Evolutionary conservation across 306 rosid genomes (phyloP).

Genomic region (Amphicarpaea edgeworthii): DNA sequence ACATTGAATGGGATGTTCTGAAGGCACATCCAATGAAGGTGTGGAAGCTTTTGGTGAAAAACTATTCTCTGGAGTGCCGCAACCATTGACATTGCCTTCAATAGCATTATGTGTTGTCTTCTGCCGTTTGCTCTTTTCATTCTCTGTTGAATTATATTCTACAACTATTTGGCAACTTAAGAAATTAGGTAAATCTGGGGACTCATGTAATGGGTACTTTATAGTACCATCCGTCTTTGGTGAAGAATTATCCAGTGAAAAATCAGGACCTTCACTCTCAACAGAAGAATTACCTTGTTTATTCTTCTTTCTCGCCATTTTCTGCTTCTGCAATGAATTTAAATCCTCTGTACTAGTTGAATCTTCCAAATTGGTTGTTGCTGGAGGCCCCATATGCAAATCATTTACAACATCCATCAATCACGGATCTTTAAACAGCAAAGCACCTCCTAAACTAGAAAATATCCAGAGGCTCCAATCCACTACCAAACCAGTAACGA

Average conservation of each 20-base stretch:
- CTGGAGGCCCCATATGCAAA: slow-evolving; percentile 7
- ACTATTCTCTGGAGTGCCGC: slow-evolving; percentile 34
- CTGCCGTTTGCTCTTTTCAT: slow-evolving; percentile 33
- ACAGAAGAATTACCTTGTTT: neutral
- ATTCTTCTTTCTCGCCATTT: neutral
- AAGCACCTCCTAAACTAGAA: slow-evolving; percentile 2
- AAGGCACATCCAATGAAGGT: slow-evolving; percentile 38
- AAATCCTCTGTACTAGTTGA: slow-evolving; percentile 27
- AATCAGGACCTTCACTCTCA: slow-evolving; percentile 34
- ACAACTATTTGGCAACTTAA: slow-evolving; percentile 30
- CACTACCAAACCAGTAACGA: slow-evolving; percentile 16
- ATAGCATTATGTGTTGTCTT: slow-evolving; percentile 25
- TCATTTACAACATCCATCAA: slow-evolving; percentile 38
- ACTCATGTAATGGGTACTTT: slow-evolving; percentile 32
- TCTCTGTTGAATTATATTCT: slow-evolving; percentile 37
- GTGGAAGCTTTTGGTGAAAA: slow-evolving; percentile 37
- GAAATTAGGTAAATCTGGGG: slow-evolving; percentile 38
- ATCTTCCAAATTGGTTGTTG: slow-evolving; percentile 25
- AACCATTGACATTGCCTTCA: slow-evolving; percentile 40
- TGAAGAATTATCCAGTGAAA: slow-evolving; percentile 15
- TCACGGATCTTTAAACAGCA: neutral
- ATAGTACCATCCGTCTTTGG: slow-evolving; percentile 34
- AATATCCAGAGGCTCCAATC: slow-evolving; percentile 8
- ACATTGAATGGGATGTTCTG: slow-evolving; percentile 41
- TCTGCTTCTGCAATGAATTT: slow-evolving; percentile 28